Evolutionary conservation across 2,329 filamentous ascomycete species (phyloP), one percentile per base, ranked within the genome.

Genomic region (Trichophaea hybrida): DNA sequence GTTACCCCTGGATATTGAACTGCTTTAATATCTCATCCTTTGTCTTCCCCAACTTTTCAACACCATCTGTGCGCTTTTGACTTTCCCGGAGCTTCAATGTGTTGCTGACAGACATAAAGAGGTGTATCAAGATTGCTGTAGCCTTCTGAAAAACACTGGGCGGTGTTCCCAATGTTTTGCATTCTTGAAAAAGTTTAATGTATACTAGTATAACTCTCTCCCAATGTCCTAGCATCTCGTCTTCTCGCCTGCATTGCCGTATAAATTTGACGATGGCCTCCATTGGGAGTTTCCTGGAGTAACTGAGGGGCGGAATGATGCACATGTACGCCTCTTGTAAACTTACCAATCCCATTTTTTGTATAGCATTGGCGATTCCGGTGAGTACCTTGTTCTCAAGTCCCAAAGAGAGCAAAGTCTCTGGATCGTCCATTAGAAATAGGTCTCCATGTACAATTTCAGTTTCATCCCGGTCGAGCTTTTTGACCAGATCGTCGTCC

Each of bases 91-190:
- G 34, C 17, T 58, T 12, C 12, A 65, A 46, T 15, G 57, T 54
- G 15, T 50, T 8, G 13, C 37, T 62, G 24, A 68, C 17, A 44
- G 32, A 31, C 57, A 57, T 62, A 12, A 66, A 24, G 51, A 48
- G 62, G 12, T 67, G 63, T 54, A 67, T 52, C 35, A 66, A 51
- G n/a, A 67, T 10, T 7, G 65, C 61, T 1, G 61, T 61, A 32
- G 64, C 58, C 43, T 57, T 60, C 1, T 24, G 17, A 13, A 40
- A 49, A 48, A 32, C 38, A 10, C 1, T 38, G 32, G 49, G 17
- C 2, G 31, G 1, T 49, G 8, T 13, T 2, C 38, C 38, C 2
- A 48, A 35, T 6, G 43, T 2, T 33, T 34, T 35, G 43, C 31
- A 49, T 12, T 48, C 37, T 48, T 3, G 13, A 4, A 33, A 57